These are phyloP conservation scores for Funneliformis caledonium DNA, from an alignment of 371 early-diverging fungal genomes.

Conservation along the genomic window DNA sequence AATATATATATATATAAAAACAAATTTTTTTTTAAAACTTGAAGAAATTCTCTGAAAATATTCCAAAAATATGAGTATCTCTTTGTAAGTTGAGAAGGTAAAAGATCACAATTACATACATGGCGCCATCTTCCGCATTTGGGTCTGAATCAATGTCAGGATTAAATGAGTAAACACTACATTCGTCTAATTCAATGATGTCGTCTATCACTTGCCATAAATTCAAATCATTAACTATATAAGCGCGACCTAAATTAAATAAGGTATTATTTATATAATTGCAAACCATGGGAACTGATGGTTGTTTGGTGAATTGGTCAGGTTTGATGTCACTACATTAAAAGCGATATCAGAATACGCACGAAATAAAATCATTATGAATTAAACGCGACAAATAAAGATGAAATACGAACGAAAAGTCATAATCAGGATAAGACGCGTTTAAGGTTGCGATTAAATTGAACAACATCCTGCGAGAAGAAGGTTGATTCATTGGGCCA, in stretches of 20 bases:
- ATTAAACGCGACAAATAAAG: neutral
- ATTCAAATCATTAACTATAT: conserved; percentile 47
- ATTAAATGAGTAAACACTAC: conserved; percentile 86
- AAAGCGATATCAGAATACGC: neutral
- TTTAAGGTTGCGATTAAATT: conserved; percentile 92
- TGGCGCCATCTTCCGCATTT: conserved; percentile 77
- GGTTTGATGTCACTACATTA: conserved; percentile 77
- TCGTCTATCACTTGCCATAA: conserved; percentile 89
- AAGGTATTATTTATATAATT: conserved; percentile 87
- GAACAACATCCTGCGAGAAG: conserved; percentile 84
- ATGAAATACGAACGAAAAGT: conserved; percentile 68
- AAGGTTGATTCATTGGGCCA: conserved; percentile 79
- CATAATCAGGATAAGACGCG: conserved; percentile 93
- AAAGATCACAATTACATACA: conserved; percentile 44
- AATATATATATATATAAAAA: neutral
- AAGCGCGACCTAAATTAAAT: conserved; percentile 79
- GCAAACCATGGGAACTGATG: conserved; percentile 70
- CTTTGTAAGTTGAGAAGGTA: neutral
- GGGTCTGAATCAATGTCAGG: conserved; percentile 89
- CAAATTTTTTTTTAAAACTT: neutral
- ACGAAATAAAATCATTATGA: neutral
- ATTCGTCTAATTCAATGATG: conserved; percentile 77
- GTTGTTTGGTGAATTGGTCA: conserved; percentile 83
- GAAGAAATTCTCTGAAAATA: neutral
- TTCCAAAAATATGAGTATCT: neutral